Conservation (phyloP, 2,329 filamentous ascomycete species). For the Aaosphaeria arxii region DNA sequence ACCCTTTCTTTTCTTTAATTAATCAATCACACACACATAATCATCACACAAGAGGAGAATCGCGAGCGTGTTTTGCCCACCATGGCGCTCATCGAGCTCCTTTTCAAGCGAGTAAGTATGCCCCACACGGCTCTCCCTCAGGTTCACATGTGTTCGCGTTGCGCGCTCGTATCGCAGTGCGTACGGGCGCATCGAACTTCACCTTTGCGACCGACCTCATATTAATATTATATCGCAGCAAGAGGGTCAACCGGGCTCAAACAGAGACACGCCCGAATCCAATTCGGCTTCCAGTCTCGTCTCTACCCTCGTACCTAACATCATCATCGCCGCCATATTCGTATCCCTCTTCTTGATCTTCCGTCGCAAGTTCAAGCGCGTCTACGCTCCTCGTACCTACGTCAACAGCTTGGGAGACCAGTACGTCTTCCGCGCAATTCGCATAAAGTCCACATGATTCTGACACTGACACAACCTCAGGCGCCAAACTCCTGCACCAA, state of each 20-base stretch:
- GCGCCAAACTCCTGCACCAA: slow-evolving; percentile 47
- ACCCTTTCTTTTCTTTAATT: no score
- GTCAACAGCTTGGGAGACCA: slow-evolving; percentile 40
- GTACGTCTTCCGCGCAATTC: slow-evolving; percentile 6
- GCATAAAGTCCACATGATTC: neutral
- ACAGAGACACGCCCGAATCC: slow-evolving; percentile 31
- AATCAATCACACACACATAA: no score
- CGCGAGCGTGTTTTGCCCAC: neutral
- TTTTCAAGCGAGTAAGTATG: neutral
- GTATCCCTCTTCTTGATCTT: slow-evolving; percentile 41
- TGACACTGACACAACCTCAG: slow-evolving; percentile 16
- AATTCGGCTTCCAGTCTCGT: slow-evolving; percentile 47
- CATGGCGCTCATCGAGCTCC: neutral
- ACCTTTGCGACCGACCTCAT: neutral
- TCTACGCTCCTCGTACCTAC: slow-evolving; percentile 48
- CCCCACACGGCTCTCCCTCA: no score
- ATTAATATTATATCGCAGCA: neutral
- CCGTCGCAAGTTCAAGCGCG: slow-evolving; percentile 41
- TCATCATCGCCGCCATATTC: slow-evolving; percentile 26
- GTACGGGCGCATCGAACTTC: neutral
- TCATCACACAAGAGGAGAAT: no score
- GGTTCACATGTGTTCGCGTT: no score
- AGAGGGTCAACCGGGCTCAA: slow-evolving; percentile 12
- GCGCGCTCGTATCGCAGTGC: no score
- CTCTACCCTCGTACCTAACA: slow-evolving; percentile 31